Base-by-base conservation (phyloP, 148 eudicot genomes). In the Chenopodium berlandieri region DNA sequence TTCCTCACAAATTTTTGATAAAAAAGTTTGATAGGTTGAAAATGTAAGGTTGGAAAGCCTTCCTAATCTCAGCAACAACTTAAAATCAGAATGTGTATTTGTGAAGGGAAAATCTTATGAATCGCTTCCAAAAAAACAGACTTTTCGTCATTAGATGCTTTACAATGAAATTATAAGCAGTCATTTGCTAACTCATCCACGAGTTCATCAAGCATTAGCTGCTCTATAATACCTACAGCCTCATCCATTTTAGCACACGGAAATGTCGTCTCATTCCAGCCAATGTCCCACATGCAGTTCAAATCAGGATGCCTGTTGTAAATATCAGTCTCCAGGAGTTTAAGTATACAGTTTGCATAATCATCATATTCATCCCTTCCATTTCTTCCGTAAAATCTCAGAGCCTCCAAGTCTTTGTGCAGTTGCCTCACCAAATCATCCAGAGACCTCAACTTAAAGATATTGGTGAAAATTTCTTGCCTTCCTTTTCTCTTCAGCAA, bases 201-300 rank as follows among this genome's bases (percentile, higher is more conserved):
- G 75, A 96, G 81, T 37, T 85, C 88, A 54, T 91, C 89, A 44
- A 94, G 86, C 85, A 94, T 25, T 66, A 78, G 75, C 47, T 67
- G 89, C 87, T 94, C 97, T 34, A 96, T 86, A 34, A 87, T 94
- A 78, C 72, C 86, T 75, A 89, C 58, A 19, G 90, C 88, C n/a
- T 91, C 95, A 37, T 89, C 88, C 74, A 81, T 82, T 65, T 90
- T 95, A 40, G 81, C 75, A 23, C 89, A 82, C 37, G 85, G 84
- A n/a, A 89, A 88, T 80, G 60, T 83, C 19, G 23, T 64, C 37
- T 83, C 89, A 23, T 85, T 84, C 99, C 99, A 94, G 54, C 90
- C 94, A 69, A 89, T 79, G 82, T 96, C 98, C 99, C 99, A 96
- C 97, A 90, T 88, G 73, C 88, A 62, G 79, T 90, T 96, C 25